Base-by-base conservation (phyloP, 768 basidiomycete species). In the Russula ochroleuca region DNA sequence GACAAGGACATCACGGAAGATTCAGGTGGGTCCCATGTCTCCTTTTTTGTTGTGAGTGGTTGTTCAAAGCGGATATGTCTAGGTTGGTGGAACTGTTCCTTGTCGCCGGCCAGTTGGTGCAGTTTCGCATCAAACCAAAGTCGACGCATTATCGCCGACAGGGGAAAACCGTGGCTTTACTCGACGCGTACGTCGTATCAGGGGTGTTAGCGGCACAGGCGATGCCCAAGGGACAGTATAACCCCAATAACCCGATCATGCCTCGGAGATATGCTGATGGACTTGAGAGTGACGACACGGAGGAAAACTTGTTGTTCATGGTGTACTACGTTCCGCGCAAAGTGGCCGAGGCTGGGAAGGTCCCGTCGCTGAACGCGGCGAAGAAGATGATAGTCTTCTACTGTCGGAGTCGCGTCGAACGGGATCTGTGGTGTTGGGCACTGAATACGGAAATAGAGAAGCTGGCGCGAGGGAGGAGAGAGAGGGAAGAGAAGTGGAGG, bases 341-440 rank as follows among this genome's bases (percentile, higher is more conserved):
- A 45, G 63, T 62, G 1, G 61, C 59, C 7, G 53, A 60, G 35
- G 61, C 55, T 6, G 54, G 59, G 14, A 59, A 56, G 31, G 59
- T 85, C 38, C 91, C 82, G 37, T 71, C 76, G 28, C 75, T 86
- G 59, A 85, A 79, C 50, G 79, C 77, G 63, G 85, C 85, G 69
- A 76, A 83, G 64, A 86, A 87, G 72, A 68, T 85, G 60, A 69
- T 81, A 17, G 80, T 94, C 1, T 87, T 89, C 68, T 81, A 85
- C 65, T 85, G 88, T 57, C 79, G 94, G 71, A 93, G 85, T 71
- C 85, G 86, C 75, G 78, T 98, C 41, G 96, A 98, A 74, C 79
- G 95, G 33, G 94, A 98, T 73, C 81, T 87, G 33, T 98, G 95
- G 95, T 93, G 93, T 69, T 97, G 91, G 89, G 92, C 92, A 0